Evolutionary conservation across 495 filamentous ascomycete species (phyloP).

Genomic region (Gamarada debralockiae): DNA sequence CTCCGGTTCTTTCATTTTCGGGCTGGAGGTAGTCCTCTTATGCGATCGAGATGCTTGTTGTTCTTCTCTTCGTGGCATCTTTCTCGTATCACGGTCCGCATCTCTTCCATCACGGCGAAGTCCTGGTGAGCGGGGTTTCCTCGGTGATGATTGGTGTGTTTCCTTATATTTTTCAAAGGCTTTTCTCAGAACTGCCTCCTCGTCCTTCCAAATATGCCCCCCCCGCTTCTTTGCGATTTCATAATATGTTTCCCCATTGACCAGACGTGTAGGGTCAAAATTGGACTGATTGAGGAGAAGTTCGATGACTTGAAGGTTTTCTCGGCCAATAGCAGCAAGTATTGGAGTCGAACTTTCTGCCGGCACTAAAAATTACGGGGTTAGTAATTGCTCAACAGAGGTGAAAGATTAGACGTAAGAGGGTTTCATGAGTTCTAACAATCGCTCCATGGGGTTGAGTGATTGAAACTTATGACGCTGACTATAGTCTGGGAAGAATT

Average conservation of each 20-base stretch:
- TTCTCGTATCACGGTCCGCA: conserved; percentile 45
- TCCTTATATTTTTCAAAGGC: conserved; percentile 67
- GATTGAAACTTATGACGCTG: too few species aligned
- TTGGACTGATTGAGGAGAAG: conserved; percentile 70
- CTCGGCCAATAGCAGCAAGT: conserved; percentile 88
- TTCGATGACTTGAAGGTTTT: conserved; percentile 76
- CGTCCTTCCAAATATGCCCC: conserved; percentile 86
- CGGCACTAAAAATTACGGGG: too few species aligned
- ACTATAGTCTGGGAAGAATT: too few species aligned
- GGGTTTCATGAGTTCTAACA: too few species aligned
- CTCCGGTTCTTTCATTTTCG: conserved; percentile 30
- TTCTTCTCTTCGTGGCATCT: conserved; percentile 42
- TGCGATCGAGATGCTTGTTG: conserved; percentile 34
- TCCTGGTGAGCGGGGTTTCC: conserved; percentile 49
- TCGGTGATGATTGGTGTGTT: conserved; percentile 32
- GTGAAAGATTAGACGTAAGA: too few species aligned
- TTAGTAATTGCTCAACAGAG: too few species aligned
- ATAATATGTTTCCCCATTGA: conserved; percentile 70
- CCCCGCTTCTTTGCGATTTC: conserved; percentile 79
- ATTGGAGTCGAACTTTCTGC: conserved; percentile 79
- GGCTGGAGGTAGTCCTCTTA: conserved; percentile 46
- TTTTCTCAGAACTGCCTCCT: conserved; percentile 74
- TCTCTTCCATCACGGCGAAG: conserved; percentile 45
- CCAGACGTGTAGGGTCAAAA: conserved; percentile 73
- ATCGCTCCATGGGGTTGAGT: too few species aligned